phyloP scores from a whole-genome alignment of 2,329 filamentous ascomycete genomes.

The Cladophialophora carrionii region DNA sequence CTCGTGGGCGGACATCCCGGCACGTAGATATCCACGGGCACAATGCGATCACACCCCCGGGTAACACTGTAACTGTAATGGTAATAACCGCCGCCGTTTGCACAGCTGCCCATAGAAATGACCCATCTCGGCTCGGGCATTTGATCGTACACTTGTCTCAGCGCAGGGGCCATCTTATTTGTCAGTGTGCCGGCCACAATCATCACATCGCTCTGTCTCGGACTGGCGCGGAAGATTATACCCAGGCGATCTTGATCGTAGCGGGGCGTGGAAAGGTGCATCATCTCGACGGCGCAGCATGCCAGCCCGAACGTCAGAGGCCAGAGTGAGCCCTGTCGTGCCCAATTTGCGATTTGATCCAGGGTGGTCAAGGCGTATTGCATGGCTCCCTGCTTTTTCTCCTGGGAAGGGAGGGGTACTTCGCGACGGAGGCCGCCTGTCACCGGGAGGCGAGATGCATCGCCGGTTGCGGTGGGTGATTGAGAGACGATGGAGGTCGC shows the following conservation, averaged over 20 bases:
- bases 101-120: constrained; percentile 80
- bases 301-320: constrained; percentile 87
- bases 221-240: constrained; percentile 88
- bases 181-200: constrained; percentile 90
- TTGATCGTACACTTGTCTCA: constrained; percentile 91
- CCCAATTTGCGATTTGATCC: constrained; percentile 82
- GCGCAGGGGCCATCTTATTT: constrained; percentile 93
- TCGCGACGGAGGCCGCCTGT: constrained; percentile 52
- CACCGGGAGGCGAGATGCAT: constrained; percentile 38
- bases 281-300: constrained; percentile 91
- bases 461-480: constrained; percentile 44
- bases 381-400: constrained; percentile 56
- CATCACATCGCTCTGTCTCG: constrained; percentile 88
- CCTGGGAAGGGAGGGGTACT: constrained; percentile 54
- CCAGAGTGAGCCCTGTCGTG: constrained; percentile 81
- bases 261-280: constrained; percentile 83
- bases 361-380: constrained; percentile 52
- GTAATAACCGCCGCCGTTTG: constrained; percentile 84
- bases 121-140: constrained; percentile 93
- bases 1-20: constrained; percentile 67
- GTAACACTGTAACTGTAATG: constrained; percentile 82
- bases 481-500: constrained; percentile 48
- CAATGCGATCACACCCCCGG: constrained; percentile 73
- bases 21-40: constrained; percentile 79
- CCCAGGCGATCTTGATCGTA: constrained; percentile 88